Conservation (phyloP, 192 early-diverging fungal species). For the Coemansia sp. region DNA sequence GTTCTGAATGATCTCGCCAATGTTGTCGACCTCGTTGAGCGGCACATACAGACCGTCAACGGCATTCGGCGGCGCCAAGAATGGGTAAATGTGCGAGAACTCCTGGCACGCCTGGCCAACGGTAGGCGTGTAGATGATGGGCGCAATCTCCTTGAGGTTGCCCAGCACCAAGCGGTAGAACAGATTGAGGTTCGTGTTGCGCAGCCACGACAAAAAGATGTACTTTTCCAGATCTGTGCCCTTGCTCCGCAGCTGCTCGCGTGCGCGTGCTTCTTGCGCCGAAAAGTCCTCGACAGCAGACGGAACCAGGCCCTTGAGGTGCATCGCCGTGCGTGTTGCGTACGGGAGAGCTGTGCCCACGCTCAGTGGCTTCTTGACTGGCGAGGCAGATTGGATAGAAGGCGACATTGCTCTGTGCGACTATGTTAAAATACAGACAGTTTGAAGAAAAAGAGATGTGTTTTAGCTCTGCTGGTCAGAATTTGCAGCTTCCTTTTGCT, state of each 20-base stretch:
- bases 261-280: constrained; percentile 72
- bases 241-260: constrained; percentile 69
- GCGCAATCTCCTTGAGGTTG: constrained; percentile 77
- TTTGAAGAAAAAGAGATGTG: background rate
- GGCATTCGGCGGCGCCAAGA: constrained; percentile 70
- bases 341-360: constrained; percentile 41
- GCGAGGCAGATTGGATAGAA: constrained; percentile 19
- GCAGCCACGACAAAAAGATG: constrained; percentile 79
- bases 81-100: constrained; percentile 86
- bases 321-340: constrained; percentile 58
- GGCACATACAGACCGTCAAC: constrained; percentile 88
- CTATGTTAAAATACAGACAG: constrained; percentile 22
- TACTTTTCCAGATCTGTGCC: constrained; percentile 76
- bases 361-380: constrained; percentile 23
- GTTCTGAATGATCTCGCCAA: constrained; percentile 75
- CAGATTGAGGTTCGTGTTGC: constrained; percentile 73
- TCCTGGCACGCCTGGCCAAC: constrained; percentile 82
- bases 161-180: constrained; percentile 81
- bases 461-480: background rate
- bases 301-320: constrained; percentile 72
- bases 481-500: background rate
- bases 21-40: constrained; percentile 68
- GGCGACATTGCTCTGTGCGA: constrained; percentile 33
- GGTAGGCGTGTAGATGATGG: constrained; percentile 83
- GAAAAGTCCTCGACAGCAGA: constrained; percentile 71